These are phyloP conservation scores for Lycium ferocissimum DNA, from an alignment of 257 asterid genomes.

Conservation along the genomic window DNA sequence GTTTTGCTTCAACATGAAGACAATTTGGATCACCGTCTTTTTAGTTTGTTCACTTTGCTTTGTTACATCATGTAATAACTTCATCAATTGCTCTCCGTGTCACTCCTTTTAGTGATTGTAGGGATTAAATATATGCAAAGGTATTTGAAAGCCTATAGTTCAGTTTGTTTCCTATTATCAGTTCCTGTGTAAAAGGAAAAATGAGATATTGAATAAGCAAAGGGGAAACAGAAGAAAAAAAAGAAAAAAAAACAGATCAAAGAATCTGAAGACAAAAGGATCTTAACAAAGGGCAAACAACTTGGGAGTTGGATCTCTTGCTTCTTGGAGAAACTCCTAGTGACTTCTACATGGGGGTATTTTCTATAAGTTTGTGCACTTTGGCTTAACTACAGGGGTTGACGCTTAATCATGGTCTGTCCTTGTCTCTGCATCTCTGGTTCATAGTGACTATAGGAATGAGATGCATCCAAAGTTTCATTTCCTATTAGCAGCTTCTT, in stretches of 20 bases:
- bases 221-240: no score
- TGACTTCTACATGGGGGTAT: neutral
- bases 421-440: neutral
- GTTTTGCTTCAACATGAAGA: neutral
- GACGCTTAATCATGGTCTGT: neutral
- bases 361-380: neutral
- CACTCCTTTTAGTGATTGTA: neutral
- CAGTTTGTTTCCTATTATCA: neutral
- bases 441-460: neutral
- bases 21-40: neutral
- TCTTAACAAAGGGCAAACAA: no score
- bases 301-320: neutral
- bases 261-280: no score
- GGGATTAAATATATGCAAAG: neutral
- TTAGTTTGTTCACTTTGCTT: neutral
- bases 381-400: neutral
- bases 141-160: neutral
- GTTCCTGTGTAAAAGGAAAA: neutral
- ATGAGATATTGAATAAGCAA: neutral
- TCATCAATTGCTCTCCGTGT: neutral
- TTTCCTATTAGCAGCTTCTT: neutral
- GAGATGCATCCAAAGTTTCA: neutral
- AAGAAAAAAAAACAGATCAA: no score
- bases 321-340: neutral
- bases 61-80: neutral